Evolutionary conservation across 371 early-diverging fungal genomes (phyloP), one percentile per base, ranked within the genome.

Genomic region (Mucor plumbeus): DNA sequence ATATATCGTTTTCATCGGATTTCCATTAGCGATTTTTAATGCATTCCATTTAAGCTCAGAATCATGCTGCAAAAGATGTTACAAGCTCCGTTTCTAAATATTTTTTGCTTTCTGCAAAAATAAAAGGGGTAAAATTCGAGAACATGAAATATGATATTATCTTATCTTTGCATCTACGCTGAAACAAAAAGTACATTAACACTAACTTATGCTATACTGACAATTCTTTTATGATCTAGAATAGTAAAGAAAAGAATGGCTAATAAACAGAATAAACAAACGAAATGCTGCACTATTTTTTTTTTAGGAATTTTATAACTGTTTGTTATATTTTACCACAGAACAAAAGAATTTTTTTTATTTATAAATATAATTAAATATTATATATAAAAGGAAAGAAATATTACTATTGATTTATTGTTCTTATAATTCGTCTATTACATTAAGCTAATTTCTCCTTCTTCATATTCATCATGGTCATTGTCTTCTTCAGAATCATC

Each of bases 281-380:
- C 50, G 50, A 50, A 4, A 21, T 50, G 38, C 7, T 9, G 11
- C 7, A 38, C 4, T 3, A 7, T 44, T 40, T 43, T 17, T 17
- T 43, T 17, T 17, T 50, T 50, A 50, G 50, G 50, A 50, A 50
- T 50, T 50, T 50, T 50, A 50, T 50, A 50, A 17, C 26, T 11
- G 11, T 50, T 50, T 21, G 17, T 50, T 50, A 19, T 50, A 50
- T 17, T 50, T 50, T 21, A 50, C 50, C 50, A 50, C 8, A 50
- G 21, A 50, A 50, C 50, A 50, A 50, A 19, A 50, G 50, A 50
- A 50, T 50, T 50, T 38, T 38, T 50, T 50, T 38, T 38, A 38
- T 38, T 38, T 38, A 38, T 38, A 38, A 38, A 38, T 50, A 50
- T 50, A 50, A 50, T 50, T 50, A 50, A 50, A 8, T 26, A 26